phyloP scores from a whole-genome alignment of 2,329 filamentous ascomycete genomes.

The Beauveria varroae region DNA sequence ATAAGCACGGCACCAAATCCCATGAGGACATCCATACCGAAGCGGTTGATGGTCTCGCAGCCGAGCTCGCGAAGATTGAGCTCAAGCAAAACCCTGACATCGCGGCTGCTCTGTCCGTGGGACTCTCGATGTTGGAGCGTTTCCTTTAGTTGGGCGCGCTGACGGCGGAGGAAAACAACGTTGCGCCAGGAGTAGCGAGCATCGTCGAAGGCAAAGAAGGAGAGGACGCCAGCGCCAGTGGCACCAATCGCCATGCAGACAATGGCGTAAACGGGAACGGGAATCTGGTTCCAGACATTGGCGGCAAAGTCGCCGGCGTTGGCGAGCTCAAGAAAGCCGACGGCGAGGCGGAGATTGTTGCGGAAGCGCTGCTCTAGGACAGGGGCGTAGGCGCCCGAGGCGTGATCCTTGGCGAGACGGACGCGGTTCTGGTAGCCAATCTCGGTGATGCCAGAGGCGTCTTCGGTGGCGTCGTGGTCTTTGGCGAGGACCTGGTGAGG shows the following conservation, averaged over 20 bases:
- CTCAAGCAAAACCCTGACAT: constrained; percentile 31
- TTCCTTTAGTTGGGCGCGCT: constrained; percentile 27
- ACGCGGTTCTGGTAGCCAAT: background rate
- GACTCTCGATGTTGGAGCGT: constrained; percentile 13
- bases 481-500: background rate
- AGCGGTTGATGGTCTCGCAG: constrained; percentile 42
- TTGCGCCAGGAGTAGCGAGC: constrained; percentile 36
- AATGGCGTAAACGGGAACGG: constrained; percentile 39
- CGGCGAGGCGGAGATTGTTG: constrained; percentile 23
- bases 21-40: constrained; percentile 43
- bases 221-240: constrained; percentile 35
- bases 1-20: constrained; percentile 43
- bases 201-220: constrained; percentile 39
- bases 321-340: constrained; percentile 47
- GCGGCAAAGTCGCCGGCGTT: constrained; percentile 51
- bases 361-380: constrained; percentile 15
- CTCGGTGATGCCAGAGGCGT: background rate
- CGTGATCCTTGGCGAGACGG: constrained; percentile 1
- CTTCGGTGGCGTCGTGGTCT: background rate
- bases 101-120: constrained; percentile 10
- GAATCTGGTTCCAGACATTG: constrained; percentile 48
- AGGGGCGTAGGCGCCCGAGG: constrained; percentile 1
- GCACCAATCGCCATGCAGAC: constrained; percentile 47
- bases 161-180: constrained; percentile 34
- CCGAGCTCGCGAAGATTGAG: constrained; percentile 42